phyloP scores from a whole-genome alignment of 164 flowering plant genomes.

The Stephania japonica region DNA sequence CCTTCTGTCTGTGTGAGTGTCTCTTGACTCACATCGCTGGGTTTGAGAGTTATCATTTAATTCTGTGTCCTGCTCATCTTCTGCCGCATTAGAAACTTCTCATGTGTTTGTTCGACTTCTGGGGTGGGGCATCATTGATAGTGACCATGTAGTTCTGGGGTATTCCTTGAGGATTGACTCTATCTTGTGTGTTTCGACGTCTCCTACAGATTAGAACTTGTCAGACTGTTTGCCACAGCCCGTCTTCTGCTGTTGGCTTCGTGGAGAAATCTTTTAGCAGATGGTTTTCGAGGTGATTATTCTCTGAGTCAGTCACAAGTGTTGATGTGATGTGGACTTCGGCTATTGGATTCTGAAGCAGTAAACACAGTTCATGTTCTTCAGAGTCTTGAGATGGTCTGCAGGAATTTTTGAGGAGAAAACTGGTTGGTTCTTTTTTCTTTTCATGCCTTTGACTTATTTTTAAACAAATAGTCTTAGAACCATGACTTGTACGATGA shows the following conservation, averaged over 20 bases:
- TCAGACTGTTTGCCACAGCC: not conserved
- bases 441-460: slow-evolving; percentile 2
- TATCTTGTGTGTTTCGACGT: not conserved
- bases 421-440: slow-evolving; percentile 18
- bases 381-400: not conserved
- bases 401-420: slow-evolving; percentile 14
- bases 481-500: not conserved
- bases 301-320: slow-evolving; percentile 21
- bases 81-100: slow-evolving; percentile 1
- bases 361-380: slow-evolving; percentile 11
- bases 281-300: slow-evolving; percentile 6
- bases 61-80: slow-evolving; percentile 3
- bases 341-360: slow-evolving; percentile 12
- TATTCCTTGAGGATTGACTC: not conserved
- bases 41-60: slow-evolving; percentile 12
- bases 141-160: not conserved
- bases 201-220: slow-evolving; percentile 3
- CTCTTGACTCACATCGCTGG: slow-evolving; percentile 6
- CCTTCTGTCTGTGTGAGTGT: slow-evolving; percentile 9
- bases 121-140: slow-evolving; percentile 5
- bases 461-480: not conserved
- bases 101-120: slow-evolving; percentile 5
- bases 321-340: slow-evolving; percentile 12
- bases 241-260: not conserved
- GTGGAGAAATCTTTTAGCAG: slow-evolving; percentile 5